Base-by-base conservation (phyloP, 2,329 filamentous ascomycete species). In the Pyrenochaeta sp. region DNA sequence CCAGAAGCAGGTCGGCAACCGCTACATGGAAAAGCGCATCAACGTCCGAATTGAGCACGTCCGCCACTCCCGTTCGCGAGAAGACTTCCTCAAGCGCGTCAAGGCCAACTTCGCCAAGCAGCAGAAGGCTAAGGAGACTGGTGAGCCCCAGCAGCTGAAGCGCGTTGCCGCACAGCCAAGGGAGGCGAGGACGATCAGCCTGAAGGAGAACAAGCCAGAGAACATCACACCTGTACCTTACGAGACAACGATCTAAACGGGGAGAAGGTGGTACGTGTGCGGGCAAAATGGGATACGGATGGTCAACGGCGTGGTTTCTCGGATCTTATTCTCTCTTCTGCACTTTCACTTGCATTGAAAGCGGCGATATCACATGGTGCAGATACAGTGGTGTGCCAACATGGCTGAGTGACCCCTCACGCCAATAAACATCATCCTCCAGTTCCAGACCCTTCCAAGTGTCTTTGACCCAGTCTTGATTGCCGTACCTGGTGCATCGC, bases 11-110 rank as follows among this genome's bases (percentile, higher is more conserved):
- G 95, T 99, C 80, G 92, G 93, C 84, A 95, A 98, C 90, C 91
- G 94, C 78, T 99, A 97, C 89, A 87, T 99, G 81, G 95, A 99
- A 91, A 99, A 99, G 92, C 94, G 95, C 81, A 89, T 99, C 86
- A 98, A 97, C 89, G 86, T 99, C 84, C 92, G 95, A 79, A 83
- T 98, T 82, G 95, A 99, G 90, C 95, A 99, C 89, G 87, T 99
- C 83, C 83, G 84, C 77, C 90, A 91, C 79, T 98, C 94, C 72
- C 90, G 95, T 80, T 98, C 94, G 76, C 88, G 95, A 78, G 94
- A 98, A 76, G 94, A 95, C 81, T 98, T 99, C 87, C 82, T 98
- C 77, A 89, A 87, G 84, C 90, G 94, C 77, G 94, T 99, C 81
- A 98, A 98, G 91, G 83, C 87, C 78, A 98, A 98, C 85, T 92